A percentile compares a stretch with the other conserved stretches of the same genome.
Evolutionary conservation across 1,139 yeast genomes (phyloP).

Genomic region (Geotrichum phurueaensis): DNA sequence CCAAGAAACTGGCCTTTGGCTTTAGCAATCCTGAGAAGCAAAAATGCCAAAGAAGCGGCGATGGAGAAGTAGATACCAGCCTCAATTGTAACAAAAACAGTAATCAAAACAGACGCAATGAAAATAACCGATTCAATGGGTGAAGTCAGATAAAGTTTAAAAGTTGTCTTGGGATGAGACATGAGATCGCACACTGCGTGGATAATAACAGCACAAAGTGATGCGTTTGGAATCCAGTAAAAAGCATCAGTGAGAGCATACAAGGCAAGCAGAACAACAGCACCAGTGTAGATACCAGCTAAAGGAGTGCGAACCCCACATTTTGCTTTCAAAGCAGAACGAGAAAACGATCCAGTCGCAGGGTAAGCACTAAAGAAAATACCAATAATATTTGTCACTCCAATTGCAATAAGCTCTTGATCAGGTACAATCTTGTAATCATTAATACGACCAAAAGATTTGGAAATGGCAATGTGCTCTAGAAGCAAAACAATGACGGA

Average conservation of each 20-base stretch:
- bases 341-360: slow-evolving; percentile 91
- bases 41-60: slow-evolving; percentile 70
- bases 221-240: slow-evolving; percentile 47
- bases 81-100: slow-evolving; percentile 79
- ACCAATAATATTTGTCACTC: slow-evolving; percentile 83
- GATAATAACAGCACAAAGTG: slow-evolving; percentile 78
- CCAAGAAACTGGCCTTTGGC: slow-evolving; percentile 85
- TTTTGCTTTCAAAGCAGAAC: slow-evolving; percentile 89
- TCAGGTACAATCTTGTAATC: slow-evolving; percentile 88
- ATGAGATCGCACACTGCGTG: slow-evolving; percentile 89
- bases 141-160: slow-evolving; percentile 65
- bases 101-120: slow-evolving; percentile 66
- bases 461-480: slow-evolving; percentile 90
- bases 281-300: slow-evolving; percentile 88
- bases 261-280: slow-evolving; percentile 77
- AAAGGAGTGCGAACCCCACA: slow-evolving; percentile 94
- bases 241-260: slow-evolving; percentile 48
- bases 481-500: slow-evolving; percentile 73
- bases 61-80: slow-evolving; percentile 86
- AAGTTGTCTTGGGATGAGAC: slow-evolving; percentile 64
- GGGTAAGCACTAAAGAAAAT: slow-evolving; percentile 93
- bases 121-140: slow-evolving; percentile 79
- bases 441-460: slow-evolving; percentile 87
- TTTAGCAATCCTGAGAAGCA: slow-evolving; percentile 68
- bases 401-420: slow-evolving; percentile 92